Percentiles rank a stretch among this genome's conserved stretches.
Evolutionary conservation across 352 stramenopile genomes (phyloP).

Genomic region (Globisporangium perplexum): DNA sequence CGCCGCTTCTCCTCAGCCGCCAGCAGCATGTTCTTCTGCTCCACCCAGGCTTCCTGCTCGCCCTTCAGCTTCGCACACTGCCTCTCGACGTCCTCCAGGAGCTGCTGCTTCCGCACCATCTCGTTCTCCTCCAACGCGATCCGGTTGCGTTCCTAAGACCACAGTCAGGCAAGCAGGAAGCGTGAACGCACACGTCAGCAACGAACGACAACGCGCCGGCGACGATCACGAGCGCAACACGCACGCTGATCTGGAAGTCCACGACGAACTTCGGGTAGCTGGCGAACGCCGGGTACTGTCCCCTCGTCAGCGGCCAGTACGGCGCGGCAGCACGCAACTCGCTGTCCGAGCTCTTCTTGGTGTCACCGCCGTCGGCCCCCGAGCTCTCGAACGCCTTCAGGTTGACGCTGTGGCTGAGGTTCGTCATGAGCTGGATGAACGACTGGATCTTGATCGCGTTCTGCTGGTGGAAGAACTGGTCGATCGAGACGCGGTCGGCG

Average conservation of each 20-base stretch:
- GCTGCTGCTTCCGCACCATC: constrained; percentile 51
- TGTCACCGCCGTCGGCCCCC: background rate
- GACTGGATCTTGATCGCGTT: constrained; percentile 72
- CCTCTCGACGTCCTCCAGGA: constrained; percentile 49
- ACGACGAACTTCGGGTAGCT: constrained; percentile 79
- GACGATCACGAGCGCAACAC: constrained; percentile 9
- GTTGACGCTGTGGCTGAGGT: constrained; percentile 37
- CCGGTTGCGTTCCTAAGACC: constrained; percentile 61
- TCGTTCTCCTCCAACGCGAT: constrained; percentile 76
- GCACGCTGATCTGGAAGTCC: constrained; percentile 81
- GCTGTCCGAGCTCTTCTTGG: constrained; percentile 3
- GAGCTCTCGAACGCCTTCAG: constrained; percentile 19
- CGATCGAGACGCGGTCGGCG: constrained; percentile 52
- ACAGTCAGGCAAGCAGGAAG: background rate
- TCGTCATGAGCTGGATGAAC: constrained; percentile 65
- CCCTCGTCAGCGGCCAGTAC: constrained; percentile 59
- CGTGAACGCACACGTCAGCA: background rate
- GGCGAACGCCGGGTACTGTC: constrained; percentile 75
- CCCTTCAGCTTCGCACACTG: constrained; percentile 46
- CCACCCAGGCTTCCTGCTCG: constrained; percentile 63
- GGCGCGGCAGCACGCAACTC: background rate
- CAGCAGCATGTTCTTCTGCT: constrained; percentile 49
- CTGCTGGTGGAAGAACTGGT: constrained; percentile 85
- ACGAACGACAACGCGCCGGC: constrained; percentile 2
- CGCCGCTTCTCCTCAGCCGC: constrained; percentile 54